phyloP scores from a whole-genome alignment of 768 basidiomycete species.

The Amanita pseudoporphyria region DNA sequence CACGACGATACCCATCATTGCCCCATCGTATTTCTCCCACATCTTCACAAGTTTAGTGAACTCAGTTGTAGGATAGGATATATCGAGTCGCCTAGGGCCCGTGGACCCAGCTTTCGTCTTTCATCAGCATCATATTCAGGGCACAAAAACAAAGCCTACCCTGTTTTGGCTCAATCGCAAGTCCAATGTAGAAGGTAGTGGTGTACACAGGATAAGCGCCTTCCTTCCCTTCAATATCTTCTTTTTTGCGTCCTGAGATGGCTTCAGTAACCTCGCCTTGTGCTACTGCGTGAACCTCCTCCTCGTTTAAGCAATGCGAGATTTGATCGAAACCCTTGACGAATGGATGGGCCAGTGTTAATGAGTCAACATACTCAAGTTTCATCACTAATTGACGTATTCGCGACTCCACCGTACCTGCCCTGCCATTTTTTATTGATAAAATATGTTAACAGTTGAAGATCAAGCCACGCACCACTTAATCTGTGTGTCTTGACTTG shows the following conservation, averaged over 20 bases:
- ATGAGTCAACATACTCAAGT: constrained; percentile 89
- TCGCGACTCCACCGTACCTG: constrained; percentile 98
- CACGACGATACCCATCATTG: constrained; percentile 89
- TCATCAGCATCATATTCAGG: constrained; percentile 4
- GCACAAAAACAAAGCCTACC: constrained; percentile 40
- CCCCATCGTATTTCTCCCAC: constrained; percentile 93
- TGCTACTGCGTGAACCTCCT: constrained; percentile 81
- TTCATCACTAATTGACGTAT: constrained; percentile 97
- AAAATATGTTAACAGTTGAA: not conserved
- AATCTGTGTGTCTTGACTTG: constrained; percentile 71
- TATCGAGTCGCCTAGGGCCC: constrained; percentile 82
- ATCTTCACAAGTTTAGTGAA: constrained; percentile 89
- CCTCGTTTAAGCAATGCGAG: constrained; percentile 73
- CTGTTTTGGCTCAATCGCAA: constrained; percentile 85
- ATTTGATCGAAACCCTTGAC: constrained; percentile 89
- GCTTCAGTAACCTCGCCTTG: constrained; percentile 78
- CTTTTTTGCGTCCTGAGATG: constrained; percentile 62
- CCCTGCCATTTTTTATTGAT: constrained; percentile 23
- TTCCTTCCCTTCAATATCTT: constrained; percentile 70
- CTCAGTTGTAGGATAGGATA: constrained; percentile 93
- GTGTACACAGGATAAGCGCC: constrained; percentile 76
- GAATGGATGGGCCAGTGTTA: constrained; percentile 91
- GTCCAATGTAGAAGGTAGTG: constrained; percentile 97
- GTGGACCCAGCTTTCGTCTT: constrained; percentile 52
- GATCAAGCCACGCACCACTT: constrained; percentile 63